Base-by-base conservation (phyloP, 1,284 basidiomycete genomes). In the Puccinia novopanici region DNA sequence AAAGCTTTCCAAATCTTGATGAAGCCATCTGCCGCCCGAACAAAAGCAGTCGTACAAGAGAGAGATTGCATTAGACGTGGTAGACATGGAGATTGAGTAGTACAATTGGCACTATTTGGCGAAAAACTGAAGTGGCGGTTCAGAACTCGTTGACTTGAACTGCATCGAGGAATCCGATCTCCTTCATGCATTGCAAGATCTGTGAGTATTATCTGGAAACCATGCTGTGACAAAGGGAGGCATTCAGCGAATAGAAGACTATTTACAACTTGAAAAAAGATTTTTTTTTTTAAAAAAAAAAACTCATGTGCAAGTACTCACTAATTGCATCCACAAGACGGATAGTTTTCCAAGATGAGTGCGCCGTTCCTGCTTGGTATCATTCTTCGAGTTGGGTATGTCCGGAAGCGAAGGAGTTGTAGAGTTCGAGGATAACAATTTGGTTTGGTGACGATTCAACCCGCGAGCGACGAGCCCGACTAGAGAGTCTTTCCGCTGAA, bases 1-100 rank as follows among this genome's bases (percentile, higher is more conserved):
- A 74, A 45, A 57, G 72, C 24, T 15, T 55, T 37, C 72, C 72
- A 74, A 57, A 74, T 74, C 55, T 74, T 45, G 24, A 42, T 27
- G 54, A 74, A 59, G 24, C 19, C 52, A 3, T 74, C 37, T 19
- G 54, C 72, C 6, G 55, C 54, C 22, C n/a, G 24, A 24, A 57
- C 37, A 34, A 5, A 74, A 30, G 30, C 55, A 37, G 30, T n/a
- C 24, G 54, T 24, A 45, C 72, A 34, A 19, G 72, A 42, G 2
- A 34, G 72, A 10, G 54, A 40, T 17, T 4, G 13, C 27, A 74
- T 54, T 8, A 74, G 54, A 17, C 54, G 72, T 22, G 72, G 45
- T 74, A 74, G 40, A 48, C 42, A 74, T 42, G 72, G 37, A 19
- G 4, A 42, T 55, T 10, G 8, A 55, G 54, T 74, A 17, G 72